Evolutionary conservation across 208 protist genomes (phyloP).

Genomic region (Ichthyophonus hoferi): DNA sequence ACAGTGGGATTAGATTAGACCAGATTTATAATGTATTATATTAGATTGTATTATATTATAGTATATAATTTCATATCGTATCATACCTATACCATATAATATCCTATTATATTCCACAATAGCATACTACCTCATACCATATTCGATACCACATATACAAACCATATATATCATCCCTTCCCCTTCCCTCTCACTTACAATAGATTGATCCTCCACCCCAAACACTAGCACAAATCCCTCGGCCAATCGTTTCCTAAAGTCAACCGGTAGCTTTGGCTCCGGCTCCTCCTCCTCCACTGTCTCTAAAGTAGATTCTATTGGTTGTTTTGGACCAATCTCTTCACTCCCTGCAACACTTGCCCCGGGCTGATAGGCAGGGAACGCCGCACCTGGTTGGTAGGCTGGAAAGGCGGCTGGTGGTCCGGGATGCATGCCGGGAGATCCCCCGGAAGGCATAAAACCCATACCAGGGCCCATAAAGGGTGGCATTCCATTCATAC

Average conservation of each 20-base stretch:
- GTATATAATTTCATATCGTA: background rate
- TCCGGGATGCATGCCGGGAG: too few species aligned
- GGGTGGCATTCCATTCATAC: too few species aligned
- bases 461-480: too few species aligned
- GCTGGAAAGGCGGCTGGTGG: background rate
- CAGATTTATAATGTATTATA: background rate
- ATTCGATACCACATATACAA: too few species aligned
- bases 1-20: too few species aligned
- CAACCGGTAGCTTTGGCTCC: background rate
- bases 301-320: too few species aligned
- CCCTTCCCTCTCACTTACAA: background rate
- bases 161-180: too few species aligned
- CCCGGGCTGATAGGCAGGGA: too few species aligned
- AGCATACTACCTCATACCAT: too few species aligned
- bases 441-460: too few species aligned
- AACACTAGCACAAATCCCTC: background rate
- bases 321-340: background rate
- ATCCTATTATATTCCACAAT: too few species aligned
- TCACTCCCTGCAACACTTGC: background rate
- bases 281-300: background rate
- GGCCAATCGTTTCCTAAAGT: background rate
- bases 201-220: background rate
- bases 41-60: background rate
- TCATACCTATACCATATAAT: background rate
- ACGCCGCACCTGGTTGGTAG: too few species aligned